These are phyloP conservation scores for Lasiodiplodia sp. DNA, from an alignment of 2,329 filamentous ascomycete species.

Conservation along the genomic window DNA sequence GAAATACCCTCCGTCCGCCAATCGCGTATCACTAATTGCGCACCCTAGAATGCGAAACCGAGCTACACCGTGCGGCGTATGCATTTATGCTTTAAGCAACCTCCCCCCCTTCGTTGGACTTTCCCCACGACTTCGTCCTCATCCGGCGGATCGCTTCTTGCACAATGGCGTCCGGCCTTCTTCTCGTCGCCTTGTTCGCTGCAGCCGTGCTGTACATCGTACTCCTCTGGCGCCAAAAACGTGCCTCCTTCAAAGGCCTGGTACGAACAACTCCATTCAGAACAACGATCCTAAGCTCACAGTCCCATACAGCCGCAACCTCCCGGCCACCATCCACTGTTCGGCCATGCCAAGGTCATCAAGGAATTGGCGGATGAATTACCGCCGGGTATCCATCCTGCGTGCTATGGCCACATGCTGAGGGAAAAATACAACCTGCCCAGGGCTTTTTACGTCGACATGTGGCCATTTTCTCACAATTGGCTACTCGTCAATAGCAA, in stretches of 20 bases:
- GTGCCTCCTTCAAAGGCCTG: slow-evolving; percentile 6
- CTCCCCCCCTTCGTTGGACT: background rate
- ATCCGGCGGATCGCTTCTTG: background rate
- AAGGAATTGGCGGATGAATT: background rate
- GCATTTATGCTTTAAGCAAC: background rate
- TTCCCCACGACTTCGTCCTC: background rate
- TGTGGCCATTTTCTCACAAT: slow-evolving; percentile 19
- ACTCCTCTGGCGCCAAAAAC: background rate
- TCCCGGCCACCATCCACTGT: slow-evolving; percentile 6
- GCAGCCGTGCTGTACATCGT: background rate
- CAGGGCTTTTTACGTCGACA: slow-evolving; percentile 22
- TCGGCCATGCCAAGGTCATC: slow-evolving; percentile 16
- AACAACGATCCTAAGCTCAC: background rate
- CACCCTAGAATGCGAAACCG: slow-evolving; percentile 12
- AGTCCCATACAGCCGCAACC: background rate
- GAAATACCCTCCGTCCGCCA: background rate
- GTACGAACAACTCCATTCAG: background rate
- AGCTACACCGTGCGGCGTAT: slow-evolving; percentile 10
- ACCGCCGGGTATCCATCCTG: slow-evolving; percentile 19
- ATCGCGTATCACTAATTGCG: background rate
- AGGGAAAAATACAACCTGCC: slow-evolving; percentile 20
- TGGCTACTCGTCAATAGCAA: slow-evolving; percentile 6
- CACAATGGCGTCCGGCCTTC: background rate
- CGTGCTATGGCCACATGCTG: slow-evolving; percentile 6
- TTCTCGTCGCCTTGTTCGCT: background rate